Percentiles rank a stretch among this genome's conserved stretches.
Evolutionary conservation across 148 eudicot genomes (phyloP).

Genomic region (Polygonum maritimum): DNA sequence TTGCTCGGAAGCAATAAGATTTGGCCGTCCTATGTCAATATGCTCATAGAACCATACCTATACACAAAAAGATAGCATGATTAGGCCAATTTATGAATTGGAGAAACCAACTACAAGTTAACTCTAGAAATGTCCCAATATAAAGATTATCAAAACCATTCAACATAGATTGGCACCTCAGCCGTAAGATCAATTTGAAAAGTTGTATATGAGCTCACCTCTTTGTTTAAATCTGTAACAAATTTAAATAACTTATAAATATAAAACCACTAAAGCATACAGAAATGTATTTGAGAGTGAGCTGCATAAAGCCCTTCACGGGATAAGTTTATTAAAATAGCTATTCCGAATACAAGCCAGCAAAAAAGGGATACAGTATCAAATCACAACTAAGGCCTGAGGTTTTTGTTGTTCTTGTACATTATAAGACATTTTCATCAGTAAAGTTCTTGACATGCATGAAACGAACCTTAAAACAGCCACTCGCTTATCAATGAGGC

Average conservation of each 20-base stretch:
- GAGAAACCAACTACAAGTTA: neutral
- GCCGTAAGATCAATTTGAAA: neutral
- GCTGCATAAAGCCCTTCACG: neutral
- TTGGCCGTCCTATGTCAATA: conserved; percentile 55
- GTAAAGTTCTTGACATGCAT: too few relatives aligned
- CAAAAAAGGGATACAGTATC: neutral
- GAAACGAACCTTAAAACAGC: neutral
- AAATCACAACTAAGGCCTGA: neutral
- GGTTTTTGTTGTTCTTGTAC: too few relatives aligned
- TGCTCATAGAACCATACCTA: conserved; percentile 82
- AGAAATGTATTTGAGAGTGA: neutral
- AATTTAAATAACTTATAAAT: neutral
- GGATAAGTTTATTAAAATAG: neutral
- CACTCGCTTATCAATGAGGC: neutral
- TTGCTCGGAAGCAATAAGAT: conserved; percentile 9
- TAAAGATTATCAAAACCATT: neutral
- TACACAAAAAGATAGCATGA: conserved; percentile 10
- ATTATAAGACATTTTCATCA: too few relatives aligned
- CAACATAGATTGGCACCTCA: neutral
- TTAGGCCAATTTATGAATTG: neutral
- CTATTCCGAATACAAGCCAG: neutral
- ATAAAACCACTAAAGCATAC: neutral
- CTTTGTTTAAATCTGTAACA: neutral
- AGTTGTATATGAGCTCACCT: neutral
- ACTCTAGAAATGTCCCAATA: neutral